Base-by-base conservation (phyloP, 1,284 basidiomycete species). In the Trametes versicolor region DNA sequence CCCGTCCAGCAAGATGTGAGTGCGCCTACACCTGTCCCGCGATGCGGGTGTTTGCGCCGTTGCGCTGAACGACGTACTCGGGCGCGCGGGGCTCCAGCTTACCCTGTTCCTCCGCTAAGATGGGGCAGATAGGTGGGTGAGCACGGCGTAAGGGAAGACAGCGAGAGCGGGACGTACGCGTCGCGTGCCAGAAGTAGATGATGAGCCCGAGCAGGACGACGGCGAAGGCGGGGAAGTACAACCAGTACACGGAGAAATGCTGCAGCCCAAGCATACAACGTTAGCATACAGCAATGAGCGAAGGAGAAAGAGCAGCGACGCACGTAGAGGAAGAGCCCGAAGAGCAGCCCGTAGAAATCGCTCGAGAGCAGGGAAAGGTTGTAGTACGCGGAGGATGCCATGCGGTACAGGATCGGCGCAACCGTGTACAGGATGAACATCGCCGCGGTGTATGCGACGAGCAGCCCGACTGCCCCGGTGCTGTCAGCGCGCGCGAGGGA, bases 341-440 rank as follows among this genome's bases (percentile, higher is more conserved):
- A 93, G 25, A 95, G 80, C 57, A 96, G 82, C 23, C 93, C 92
- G 74, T 91, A 96, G 71, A 95, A 96, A 78, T 95, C 92, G 74
- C 89, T 90, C 19, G 94, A 91, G 23, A 96, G 85, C 17, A 96
- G 77, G 71, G 89, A 92, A 67, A 95, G 82, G 73, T 95, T 95
- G 79, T 89, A 95, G 80, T 89, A 95, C 12, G 91, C 87, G 25
- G 92, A 92, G 1, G 93, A 95, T 6, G 93, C 90, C 74, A 91
- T 83, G 65, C 94, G 88, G 79, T 95, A 96, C 29, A 96, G 78
- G 69, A 95, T 73, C n/a, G 94, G 94, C 2, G 94, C 92, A 51
- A 91, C 85, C 50, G 93, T 94, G 76, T 95, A 95, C 58, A 95
- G 76, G 70, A 93, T 89, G 65, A 92, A 82, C 94, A 95, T 91